These are phyloP conservation scores for Moniliella sp. DNA, from an alignment of 1,284 basidiomycete genomes.

Conservation along the genomic window DNA sequence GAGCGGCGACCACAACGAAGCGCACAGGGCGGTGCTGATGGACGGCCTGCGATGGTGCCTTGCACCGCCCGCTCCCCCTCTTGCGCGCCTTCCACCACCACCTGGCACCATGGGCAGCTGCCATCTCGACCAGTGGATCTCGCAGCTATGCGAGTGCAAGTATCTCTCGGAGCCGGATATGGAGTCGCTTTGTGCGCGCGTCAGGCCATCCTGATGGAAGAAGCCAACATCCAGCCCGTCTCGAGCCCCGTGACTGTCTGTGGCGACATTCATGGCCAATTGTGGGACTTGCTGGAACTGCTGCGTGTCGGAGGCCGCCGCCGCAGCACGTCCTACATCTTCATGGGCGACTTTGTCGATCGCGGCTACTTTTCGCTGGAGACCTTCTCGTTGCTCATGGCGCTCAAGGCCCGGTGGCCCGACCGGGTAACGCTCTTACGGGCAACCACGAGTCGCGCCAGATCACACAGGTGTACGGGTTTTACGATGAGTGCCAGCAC, in stretches of 20 bases:
- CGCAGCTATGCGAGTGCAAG: constrained; percentile 57
- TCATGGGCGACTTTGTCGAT: constrained; percentile 98
- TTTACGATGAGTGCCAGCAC: constrained; percentile 93
- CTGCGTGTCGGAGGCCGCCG: constrained; percentile 67
- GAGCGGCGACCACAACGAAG: no score
- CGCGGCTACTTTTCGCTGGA: constrained; percentile 89
- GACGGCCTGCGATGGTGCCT: no score
- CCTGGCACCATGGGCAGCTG: constrained; percentile 4
- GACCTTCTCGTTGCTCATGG: constrained; percentile 69
- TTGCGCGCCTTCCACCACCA: no score
- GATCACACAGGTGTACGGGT: constrained; percentile 93
- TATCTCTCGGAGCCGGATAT: constrained; percentile 76
- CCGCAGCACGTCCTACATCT: constrained; percentile 79
- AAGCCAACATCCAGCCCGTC: constrained; percentile 83
- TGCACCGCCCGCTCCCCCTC: no score
- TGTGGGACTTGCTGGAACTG: constrained; percentile 81
- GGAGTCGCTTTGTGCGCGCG: constrained; percentile 65
- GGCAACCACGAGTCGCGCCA: constrained; percentile 90
- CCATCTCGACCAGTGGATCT: constrained; percentile 26
- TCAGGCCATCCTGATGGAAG: constrained; percentile 71
- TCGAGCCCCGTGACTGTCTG: constrained; percentile 74
- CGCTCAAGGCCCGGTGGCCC: constrained; percentile 81
- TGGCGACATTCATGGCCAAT: constrained; percentile 83
- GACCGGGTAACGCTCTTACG: constrained; percentile 71
- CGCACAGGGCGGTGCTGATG: no score